phyloP scores from a whole-genome alignment of 805 yeast species.

The Saccharomycodes ludwigii region DNA sequence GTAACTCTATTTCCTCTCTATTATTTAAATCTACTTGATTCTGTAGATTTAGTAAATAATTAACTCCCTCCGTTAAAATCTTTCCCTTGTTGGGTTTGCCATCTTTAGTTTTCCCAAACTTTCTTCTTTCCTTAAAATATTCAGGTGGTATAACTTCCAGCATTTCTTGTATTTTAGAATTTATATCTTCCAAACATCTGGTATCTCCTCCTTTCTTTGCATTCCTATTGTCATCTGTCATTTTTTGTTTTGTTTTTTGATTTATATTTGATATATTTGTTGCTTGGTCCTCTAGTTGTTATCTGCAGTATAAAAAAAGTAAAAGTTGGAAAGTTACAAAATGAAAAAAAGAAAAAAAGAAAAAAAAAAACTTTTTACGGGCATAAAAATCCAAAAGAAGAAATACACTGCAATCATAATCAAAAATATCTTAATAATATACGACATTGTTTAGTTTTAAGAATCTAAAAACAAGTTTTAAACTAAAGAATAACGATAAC shows the following conservation, averaged over 20 bases:
- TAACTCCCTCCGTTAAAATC: constrained; percentile 62
- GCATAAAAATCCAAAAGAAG: too few relatives aligned
- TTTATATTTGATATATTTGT: too few relatives aligned
- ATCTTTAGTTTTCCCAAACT: constrained; percentile 4
- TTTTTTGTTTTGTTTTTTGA: constrained; percentile 1
- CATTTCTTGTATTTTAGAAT: constrained; percentile 44
- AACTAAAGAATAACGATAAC: background rate
- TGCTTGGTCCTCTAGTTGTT: too few relatives aligned
- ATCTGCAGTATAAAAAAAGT: too few relatives aligned
- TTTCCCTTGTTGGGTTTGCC: constrained; percentile 73
- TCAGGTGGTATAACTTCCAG: constrained; percentile 32
- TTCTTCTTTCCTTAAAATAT: constrained; percentile 29
- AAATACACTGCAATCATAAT: too few relatives aligned
- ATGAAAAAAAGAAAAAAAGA: too few relatives aligned
- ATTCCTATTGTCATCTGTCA: constrained; percentile 1
- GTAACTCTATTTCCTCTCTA: constrained; percentile 64
- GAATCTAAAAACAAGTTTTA: constrained; percentile 2
- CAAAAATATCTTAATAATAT: too few relatives aligned
- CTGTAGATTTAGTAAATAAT: constrained; percentile 55
- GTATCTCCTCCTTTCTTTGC: constrained; percentile 24
- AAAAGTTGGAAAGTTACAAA: too few relatives aligned
- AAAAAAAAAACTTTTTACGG: too few relatives aligned
- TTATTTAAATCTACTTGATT: constrained; percentile 67
- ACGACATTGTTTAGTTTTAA: background rate
- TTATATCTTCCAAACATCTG: constrained; percentile 43